A percentile compares a stretch with the other conserved stretches of the same genome.
These are phyloP conservation scores for Lignosus rhinocerotis DNA, from an alignment of 1,284 basidiomycete genomes.

Conservation along the genomic window DNA sequence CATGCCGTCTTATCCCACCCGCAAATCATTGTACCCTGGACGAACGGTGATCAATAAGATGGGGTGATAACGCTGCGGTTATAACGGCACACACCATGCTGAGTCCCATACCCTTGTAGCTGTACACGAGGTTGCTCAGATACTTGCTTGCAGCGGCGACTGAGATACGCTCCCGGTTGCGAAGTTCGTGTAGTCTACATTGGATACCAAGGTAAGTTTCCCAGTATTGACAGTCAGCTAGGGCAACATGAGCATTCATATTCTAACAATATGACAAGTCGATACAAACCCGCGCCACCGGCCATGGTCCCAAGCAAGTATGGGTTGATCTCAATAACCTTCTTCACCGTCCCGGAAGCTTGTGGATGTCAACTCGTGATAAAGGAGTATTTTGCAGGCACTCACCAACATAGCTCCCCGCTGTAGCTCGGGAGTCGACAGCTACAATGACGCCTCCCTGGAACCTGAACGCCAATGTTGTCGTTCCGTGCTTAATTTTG, in stretches of 20 bases:
- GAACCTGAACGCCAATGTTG: constrained; percentile 97
- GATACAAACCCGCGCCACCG: constrained; percentile 85
- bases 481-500: constrained; percentile 99
- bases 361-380: constrained; percentile 1
- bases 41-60: neutral
- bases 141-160: constrained; percentile 99
- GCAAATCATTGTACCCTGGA: constrained; percentile 97
- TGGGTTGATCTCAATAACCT: constrained; percentile 99
- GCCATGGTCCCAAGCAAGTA: constrained; percentile 99
- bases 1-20: constrained; percentile 98
- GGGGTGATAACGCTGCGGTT: neutral
- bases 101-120: constrained; percentile 99
- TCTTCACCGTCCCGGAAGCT: constrained; percentile 97
- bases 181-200: constrained; percentile 94
- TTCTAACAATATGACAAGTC: constrained; percentile 3
- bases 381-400: constrained; percentile 7
- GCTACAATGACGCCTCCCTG: constrained; percentile 97
- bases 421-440: constrained; percentile 96
- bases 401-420: constrained; percentile 94
- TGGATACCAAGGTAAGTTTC: constrained; percentile 99
- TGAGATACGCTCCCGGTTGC: constrained; percentile 97
- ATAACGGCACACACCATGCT: constrained; percentile 77
- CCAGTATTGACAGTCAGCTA: constrained; percentile 95
- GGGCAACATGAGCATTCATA: constrained; percentile 7
- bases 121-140: constrained; percentile 95